Evolutionary conservation across 2,329 filamentous ascomycete species (phyloP).

Genomic region (Moelleriella libera): DNA sequence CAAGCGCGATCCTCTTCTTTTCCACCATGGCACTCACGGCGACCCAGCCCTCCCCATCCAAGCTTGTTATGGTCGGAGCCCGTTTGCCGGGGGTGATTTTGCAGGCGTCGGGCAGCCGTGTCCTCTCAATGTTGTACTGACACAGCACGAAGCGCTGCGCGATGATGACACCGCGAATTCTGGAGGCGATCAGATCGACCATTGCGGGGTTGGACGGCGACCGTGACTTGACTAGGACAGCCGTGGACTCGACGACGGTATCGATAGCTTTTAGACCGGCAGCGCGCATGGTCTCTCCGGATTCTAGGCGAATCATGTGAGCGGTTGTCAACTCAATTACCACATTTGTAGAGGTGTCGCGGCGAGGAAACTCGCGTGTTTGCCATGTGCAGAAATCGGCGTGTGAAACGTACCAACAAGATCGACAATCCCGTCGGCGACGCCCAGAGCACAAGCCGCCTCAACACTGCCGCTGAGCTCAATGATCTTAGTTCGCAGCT

Average conservation of each 20-base stretch:
- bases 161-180: conserved; percentile 88
- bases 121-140: conserved; percentile 83
- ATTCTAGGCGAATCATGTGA: conserved; percentile 44
- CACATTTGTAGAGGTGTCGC: too few relatives aligned
- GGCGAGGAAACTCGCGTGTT: too few relatives aligned
- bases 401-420: conserved; percentile 60
- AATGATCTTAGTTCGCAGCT: conserved; percentile 75
- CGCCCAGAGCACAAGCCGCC: conserved; percentile 86
- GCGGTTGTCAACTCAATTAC: neutral
- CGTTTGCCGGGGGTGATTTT: conserved; percentile 86
- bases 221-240: conserved; percentile 85
- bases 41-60: conserved; percentile 85
- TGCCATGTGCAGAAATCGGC: too few relatives aligned
- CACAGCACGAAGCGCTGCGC: conserved; percentile 90
- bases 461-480: conserved; percentile 95
- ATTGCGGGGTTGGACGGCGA: conserved; percentile 66
- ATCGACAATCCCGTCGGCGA: conserved; percentile 94
- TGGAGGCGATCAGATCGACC: conserved; percentile 69
- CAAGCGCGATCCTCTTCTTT: conserved; percentile 68
- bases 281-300: conserved; percentile 94
- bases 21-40: conserved; percentile 91
- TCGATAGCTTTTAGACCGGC: conserved; percentile 89
- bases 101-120: conserved; percentile 49
- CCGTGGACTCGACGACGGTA: conserved; percentile 77
- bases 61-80: conserved; percentile 76